Conservation (phyloP, 2,329 filamentous ascomycete species). For the Magnaporthiopsis rhizophila region DNA sequence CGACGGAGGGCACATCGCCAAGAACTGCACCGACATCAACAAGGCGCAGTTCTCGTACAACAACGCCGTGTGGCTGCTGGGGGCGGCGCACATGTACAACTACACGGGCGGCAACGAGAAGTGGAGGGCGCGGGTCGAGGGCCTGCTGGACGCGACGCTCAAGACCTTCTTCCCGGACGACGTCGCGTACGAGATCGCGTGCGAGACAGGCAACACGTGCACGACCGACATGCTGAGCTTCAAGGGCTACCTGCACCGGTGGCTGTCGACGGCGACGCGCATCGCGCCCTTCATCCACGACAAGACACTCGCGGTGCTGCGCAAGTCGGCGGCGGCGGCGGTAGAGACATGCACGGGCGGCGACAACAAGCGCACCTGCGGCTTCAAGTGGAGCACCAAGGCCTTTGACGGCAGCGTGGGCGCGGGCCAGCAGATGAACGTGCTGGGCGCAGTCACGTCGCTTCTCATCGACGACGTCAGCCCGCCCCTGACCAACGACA, state of each 20-base stretch:
- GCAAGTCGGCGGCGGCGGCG: constrained; percentile 39
- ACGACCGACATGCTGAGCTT: constrained; percentile 51
- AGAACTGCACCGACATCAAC: constrained; percentile 45
- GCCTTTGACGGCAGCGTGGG: constrained; percentile 41
- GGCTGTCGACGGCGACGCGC: constrained; percentile 40
- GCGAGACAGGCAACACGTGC: constrained; percentile 43
- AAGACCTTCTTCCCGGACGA: constrained; percentile 37
- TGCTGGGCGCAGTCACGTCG: constrained; percentile 40
- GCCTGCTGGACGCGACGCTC: constrained; percentile 35
- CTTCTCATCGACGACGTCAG: constrained; percentile 26
- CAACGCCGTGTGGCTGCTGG: constrained; percentile 42
- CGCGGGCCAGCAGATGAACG: constrained; percentile 48
- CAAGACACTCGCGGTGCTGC: constrained; percentile 35
- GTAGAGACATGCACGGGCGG: constrained; percentile 40
- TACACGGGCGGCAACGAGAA: constrained; percentile 15
- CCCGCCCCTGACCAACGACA: constrained; percentile 27
- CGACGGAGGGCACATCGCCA: constrained; percentile 43
- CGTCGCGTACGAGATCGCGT: constrained; percentile 47
- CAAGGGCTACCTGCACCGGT: constrained; percentile 47
- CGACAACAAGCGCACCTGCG: constrained; percentile 35
- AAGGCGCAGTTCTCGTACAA: constrained; percentile 49
- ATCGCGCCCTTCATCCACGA: constrained; percentile 40
- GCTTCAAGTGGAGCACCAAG: constrained; percentile 41
- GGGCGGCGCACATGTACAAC: constrained; percentile 53
- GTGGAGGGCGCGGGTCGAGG: constrained; percentile 38